Evolutionary conservation across 179 eudicot genomes (phyloP), one percentile per base, ranked within the genome.

Genomic region (Silene noctiflora): DNA sequence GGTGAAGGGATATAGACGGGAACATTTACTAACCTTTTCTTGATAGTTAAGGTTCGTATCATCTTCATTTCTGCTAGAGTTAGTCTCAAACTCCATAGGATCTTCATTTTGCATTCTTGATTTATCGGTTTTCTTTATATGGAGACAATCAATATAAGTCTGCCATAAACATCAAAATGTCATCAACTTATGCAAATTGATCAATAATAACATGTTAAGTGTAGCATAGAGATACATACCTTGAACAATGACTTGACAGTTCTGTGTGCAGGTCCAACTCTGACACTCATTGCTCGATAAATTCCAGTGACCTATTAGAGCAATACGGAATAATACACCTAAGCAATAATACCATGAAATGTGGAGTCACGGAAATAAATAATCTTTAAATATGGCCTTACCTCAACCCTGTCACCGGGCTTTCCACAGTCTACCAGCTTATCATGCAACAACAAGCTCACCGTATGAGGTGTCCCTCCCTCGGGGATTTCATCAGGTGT

Each of bases 401-500:
- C 98, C 97, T 92, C 98, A 81, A 94, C 91, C 68, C 98, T 83
- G 83, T 94, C 98, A 86, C 98, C 98, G 21, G 98, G 98, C 76
- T 92, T 94, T 60, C 86, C 96, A 51, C 88, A 81, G 83, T 94
- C 98, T 24, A 94, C 98, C 82, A 94, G 78, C 83, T 90, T 94
- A 84, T 94, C 98, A 74, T 94, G 97, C 94, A 92, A 86, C 89
- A 94, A 81, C 88, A 94, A 86, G 81, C 97, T 94, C 56, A 94
- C 98, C 17, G 98, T 94, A 85, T 94, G 98, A 59, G 98, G 98
- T 16, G 98, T 92, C 60, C 97, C 98, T 76, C 96, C 98, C 29
- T 94, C 98, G 33, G 98, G 98, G 75, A 94, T 94, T 76, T 94
- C 97, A 88, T 94, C 97, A 27, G 98, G 98, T 69, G 97, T 94